A percentile compares a stretch with the other conserved stretches of the same genome.
Conservation (phyloP, 176 grass and related monocot species). For the Lolium multiflorum region DNA sequence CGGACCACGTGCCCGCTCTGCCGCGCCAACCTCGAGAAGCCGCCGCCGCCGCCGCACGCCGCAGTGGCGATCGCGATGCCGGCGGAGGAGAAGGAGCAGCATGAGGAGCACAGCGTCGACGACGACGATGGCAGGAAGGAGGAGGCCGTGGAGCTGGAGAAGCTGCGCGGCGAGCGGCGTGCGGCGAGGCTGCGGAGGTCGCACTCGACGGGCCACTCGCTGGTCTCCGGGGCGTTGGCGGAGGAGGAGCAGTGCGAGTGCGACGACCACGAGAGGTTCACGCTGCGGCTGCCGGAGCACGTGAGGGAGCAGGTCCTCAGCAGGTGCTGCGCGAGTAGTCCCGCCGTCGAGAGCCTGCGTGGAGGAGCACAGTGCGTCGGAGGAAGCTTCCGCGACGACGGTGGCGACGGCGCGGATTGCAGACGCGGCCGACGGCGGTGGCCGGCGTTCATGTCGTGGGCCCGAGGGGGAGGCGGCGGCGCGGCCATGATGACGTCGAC, state of each 20-base stretch:
- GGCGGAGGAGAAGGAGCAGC: not conserved
- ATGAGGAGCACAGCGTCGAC: conserved; percentile 3
- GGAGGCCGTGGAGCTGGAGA: conserved; percentile 64
- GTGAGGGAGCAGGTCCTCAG: conserved; percentile 67
- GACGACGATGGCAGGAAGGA: conserved; percentile 47
- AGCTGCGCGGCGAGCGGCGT: conserved; percentile 51
- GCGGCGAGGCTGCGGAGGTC: conserved; percentile 60
- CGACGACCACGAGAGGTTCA: conserved; percentile 64
- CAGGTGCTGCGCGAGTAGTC: conserved; percentile 35
- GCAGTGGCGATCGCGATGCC: conserved; percentile 25
- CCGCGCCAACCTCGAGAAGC: conserved; percentile 65
- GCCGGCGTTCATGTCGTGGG: conserved; percentile 53
- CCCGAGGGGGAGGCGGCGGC: conserved; percentile 9
- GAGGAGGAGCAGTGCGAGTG: conserved; percentile 34
- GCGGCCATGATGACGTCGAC: not conserved
- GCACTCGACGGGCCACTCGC: conserved; percentile 54
- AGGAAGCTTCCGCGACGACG: conserved; percentile 49
- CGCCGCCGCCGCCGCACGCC: not conserved
- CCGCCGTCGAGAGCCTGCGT: conserved; percentile 50
- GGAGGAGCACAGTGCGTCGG: conserved; percentile 5
- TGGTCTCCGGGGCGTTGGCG: not conserved
- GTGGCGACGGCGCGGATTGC: conserved; percentile 44
- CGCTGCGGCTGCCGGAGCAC: conserved; percentile 68
- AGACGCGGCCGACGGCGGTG: conserved; percentile 54
- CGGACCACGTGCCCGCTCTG: conserved; percentile 77